A percentile compares a stretch with the other conserved stretches of the same genome.
Conservation (phyloP, 1,139 yeast genomes). For the Blastobotrys serpentis region DNA sequence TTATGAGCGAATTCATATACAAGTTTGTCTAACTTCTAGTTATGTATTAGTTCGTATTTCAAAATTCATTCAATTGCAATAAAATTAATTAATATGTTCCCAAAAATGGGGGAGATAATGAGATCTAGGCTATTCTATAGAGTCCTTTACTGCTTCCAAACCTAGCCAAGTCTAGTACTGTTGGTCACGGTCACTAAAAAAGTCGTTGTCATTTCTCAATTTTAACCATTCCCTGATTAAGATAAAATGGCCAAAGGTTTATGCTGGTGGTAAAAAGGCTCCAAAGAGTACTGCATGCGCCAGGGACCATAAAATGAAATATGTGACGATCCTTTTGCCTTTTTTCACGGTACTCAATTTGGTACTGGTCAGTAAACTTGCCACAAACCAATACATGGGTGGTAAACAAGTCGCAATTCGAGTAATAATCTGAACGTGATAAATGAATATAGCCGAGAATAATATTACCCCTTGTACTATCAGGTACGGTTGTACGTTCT, state of each 20-base stretch:
- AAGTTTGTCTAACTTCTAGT: too few relatives aligned
- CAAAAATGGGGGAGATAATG: too few relatives aligned
- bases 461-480: conserved; percentile 43
- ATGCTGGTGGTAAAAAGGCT: conserved; percentile 49
- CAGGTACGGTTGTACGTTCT: conserved; percentile 25
- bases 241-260: conserved; percentile 13
- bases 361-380: conserved; percentile 36
- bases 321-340: conserved; percentile 30
- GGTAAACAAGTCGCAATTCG: conserved; percentile 79
- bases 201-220: neutral
- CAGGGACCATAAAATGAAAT: conserved; percentile 39
- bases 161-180: too few relatives aligned
- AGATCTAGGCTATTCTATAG: too few relatives aligned
- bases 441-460: conserved; percentile 54
- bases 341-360: conserved; percentile 21
- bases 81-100: too few relatives aligned
- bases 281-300: conserved; percentile 42
- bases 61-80: too few relatives aligned
- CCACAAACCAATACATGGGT: conserved; percentile 68
- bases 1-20: too few relatives aligned
- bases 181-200: too few relatives aligned
- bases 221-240: neutral
- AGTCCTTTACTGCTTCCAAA: too few relatives aligned
- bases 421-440: conserved; percentile 86
- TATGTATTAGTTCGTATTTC: too few relatives aligned